Conservation (phyloP, 768 basidiomycete genomes). For the Scleroderma bovista region DNA sequence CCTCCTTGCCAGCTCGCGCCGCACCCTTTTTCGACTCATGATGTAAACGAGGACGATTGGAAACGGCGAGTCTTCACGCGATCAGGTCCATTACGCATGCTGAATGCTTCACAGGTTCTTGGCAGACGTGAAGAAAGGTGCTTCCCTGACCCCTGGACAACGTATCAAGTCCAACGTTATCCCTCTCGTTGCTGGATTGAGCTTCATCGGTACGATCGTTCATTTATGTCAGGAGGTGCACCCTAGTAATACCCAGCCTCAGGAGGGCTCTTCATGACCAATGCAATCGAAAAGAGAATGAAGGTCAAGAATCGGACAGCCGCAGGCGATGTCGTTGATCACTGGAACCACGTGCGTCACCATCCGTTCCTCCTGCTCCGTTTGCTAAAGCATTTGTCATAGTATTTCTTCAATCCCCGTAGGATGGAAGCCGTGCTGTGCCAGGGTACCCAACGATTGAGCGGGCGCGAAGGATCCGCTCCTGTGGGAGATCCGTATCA, state of each 20-base stretch:
- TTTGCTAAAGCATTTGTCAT: not conserved
- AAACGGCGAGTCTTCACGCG: slow-evolving; percentile 21
- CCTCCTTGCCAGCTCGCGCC: slow-evolving; percentile 35
- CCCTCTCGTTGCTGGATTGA: slow-evolving; percentile 27
- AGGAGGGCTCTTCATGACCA: slow-evolving; percentile 17
- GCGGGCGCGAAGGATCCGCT: slow-evolving; percentile 18
- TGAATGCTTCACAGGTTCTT: slow-evolving; percentile 31
- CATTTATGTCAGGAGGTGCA: not conserved
- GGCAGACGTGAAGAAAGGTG: slow-evolving; percentile 30
- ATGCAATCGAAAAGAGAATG: slow-evolving; percentile 18
- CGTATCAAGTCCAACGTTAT: slow-evolving; percentile 27
- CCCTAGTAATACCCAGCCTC: not conserved
- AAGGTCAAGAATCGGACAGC: slow-evolving; percentile 33
- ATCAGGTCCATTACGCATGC: not conserved
- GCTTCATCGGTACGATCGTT: slow-evolving; percentile 15
- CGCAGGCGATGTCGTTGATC: slow-evolving; percentile 38
- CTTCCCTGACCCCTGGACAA: slow-evolving; percentile 31
- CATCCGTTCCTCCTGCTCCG: not conserved
- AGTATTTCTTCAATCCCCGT: slow-evolving; percentile 48
- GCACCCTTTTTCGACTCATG: slow-evolving; percentile 49
- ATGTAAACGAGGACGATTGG: slow-evolving; percentile 49
- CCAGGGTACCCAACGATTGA: slow-evolving; percentile 26
- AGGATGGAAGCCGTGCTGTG: slow-evolving; percentile 38
- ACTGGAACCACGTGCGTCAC: slow-evolving; percentile 47
- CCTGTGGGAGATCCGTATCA: slow-evolving; percentile 17